phyloP scores from a whole-genome alignment of 352 stramenopile species.

The Globisporangium irregulare region DNA sequence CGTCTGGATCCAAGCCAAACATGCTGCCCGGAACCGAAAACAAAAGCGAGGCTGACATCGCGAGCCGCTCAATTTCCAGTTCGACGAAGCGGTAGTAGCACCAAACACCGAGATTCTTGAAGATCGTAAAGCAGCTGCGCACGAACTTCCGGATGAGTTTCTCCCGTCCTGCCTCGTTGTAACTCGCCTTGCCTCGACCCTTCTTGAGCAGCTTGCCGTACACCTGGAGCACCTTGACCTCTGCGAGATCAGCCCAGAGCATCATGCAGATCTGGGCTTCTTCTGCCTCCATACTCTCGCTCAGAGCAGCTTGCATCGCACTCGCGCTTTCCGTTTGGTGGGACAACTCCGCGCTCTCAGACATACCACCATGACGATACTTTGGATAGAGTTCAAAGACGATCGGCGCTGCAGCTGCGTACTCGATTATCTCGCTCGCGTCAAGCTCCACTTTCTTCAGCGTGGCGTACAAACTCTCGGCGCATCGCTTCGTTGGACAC shows the following conservation, averaged over 20 bases:
- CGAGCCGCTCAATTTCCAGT: conserved; percentile 66
- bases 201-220: conserved; percentile 53
- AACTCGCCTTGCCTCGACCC: conserved; percentile 37
- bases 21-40: conserved; percentile 51
- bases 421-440: conserved; percentile 45
- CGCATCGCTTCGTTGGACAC: conserved; percentile 68
- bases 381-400: conserved; percentile 57
- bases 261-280: conserved; percentile 29
- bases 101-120: conserved; percentile 65
- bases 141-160: conserved; percentile 58
- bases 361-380: conserved; percentile 16
- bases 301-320: conserved; percentile 2
- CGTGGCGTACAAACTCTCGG: conserved; percentile 61
- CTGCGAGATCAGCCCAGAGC: conserved; percentile 41
- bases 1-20: conserved; percentile 54
- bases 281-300: conserved; percentile 2
- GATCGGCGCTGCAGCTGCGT: conserved; percentile 66
- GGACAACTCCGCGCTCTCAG: conserved; percentile 4
- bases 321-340: neutral
- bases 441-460: conserved; percentile 72
- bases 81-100: conserved; percentile 75
- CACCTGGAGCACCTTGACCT: conserved; percentile 48
- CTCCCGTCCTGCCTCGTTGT: conserved; percentile 34
- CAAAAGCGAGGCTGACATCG: conserved; percentile 48
- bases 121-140: conserved; percentile 49